Conservation (phyloP, 257 asterid genomes). For the Penstemon eatonii region DNA sequence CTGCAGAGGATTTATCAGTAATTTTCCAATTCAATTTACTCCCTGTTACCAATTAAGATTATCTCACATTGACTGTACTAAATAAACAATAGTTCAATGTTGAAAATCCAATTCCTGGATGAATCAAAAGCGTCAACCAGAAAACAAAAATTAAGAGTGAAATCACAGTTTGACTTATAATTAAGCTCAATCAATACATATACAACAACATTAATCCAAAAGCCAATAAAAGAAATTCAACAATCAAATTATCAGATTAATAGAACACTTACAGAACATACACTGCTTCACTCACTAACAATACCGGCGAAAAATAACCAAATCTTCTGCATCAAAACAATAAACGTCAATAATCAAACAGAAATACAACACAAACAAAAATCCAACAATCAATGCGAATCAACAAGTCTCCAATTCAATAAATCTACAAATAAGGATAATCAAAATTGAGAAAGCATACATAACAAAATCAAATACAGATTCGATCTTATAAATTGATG, state of each 20-base stretch:
- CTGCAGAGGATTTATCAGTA: constrained; percentile 48
- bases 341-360: constrained; percentile 25
- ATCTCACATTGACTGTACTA: constrained; percentile 22
- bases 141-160: constrained; percentile 4
- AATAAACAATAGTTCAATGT: constrained; percentile 20
- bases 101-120: constrained; percentile 26
- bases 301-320: constrained; percentile 29
- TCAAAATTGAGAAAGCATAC: constrained; percentile 33
- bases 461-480: constrained; percentile 33
- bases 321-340: constrained; percentile 34
- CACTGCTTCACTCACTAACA: constrained; percentile 30
- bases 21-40: constrained; percentile 25
- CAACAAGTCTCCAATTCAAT: constrained; percentile 32
- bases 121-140: constrained; percentile 21
- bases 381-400: constrained; percentile 42
- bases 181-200: constrained; percentile 36
- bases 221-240: constrained; percentile 19
- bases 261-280: constrained; percentile 29
- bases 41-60: constrained; percentile 24
- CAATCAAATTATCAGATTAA: constrained; percentile 25
- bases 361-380: constrained; percentile 35
- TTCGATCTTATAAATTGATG: constrained; percentile 30
- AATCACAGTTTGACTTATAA: constrained; percentile 15
- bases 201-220: constrained; percentile 32
- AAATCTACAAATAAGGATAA: constrained; percentile 48